Percentiles rank a stretch among this genome's conserved stretches.
Evolutionary conservation across 139 green algal genomes (phyloP).

Genomic region (Diplosphaera chodatii): DNA sequence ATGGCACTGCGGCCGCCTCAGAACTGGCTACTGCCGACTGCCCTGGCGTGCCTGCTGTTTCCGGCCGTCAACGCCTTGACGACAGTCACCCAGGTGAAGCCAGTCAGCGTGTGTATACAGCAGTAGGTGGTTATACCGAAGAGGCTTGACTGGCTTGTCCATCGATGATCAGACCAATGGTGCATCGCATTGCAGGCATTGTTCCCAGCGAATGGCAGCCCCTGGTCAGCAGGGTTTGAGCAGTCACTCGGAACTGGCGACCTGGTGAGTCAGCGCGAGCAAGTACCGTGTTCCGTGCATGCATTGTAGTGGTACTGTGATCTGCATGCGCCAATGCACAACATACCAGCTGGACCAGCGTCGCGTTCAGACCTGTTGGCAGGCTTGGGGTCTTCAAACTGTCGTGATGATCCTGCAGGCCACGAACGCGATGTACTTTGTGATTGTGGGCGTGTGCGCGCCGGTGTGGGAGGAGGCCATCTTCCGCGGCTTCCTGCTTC

Average conservation of each 20-base stretch:
- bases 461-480: constrained; percentile 93
- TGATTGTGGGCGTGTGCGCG: constrained; percentile 67
- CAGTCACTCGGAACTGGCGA: constrained; percentile 35
- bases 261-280: constrained; percentile 10
- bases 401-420: constrained; percentile 13
- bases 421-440: constrained; percentile 66
- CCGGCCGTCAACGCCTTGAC: not conserved
- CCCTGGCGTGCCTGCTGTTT: not conserved
- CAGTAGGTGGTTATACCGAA: too few species aligned
- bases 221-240: constrained; percentile 24
- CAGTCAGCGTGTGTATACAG: not conserved
- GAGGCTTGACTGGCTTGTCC: too few species aligned
- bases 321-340: too few species aligned
- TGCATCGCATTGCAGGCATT: constrained; percentile 17
- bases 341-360: too few species aligned
- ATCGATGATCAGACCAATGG: too few species aligned
- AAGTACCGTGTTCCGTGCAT: too few species aligned
- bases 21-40: constrained; percentile 19
- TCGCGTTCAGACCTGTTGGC: too few species aligned
- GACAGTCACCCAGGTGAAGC: not conserved
- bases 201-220: not conserved
- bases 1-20: constrained; percentile 10
- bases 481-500: constrained; percentile 91
- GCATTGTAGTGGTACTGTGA: too few species aligned
- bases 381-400: too few species aligned